Evolutionary conservation across 2,329 filamentous ascomycete genomes (phyloP).

Genomic region (Didymella keratinophila): DNA sequence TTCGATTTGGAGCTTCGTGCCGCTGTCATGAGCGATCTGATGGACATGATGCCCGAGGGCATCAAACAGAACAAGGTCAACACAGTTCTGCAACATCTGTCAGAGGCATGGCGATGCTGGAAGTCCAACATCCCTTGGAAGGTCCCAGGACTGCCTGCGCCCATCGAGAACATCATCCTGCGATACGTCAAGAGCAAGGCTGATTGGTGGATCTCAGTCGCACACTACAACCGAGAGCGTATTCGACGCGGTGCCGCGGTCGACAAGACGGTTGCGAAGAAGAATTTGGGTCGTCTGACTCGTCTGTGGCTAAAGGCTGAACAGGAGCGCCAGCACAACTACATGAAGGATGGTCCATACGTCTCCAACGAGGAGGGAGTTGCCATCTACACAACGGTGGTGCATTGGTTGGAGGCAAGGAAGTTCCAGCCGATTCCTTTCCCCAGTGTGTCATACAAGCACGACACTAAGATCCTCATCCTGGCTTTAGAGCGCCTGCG

Average conservation of each 20-base stretch:
- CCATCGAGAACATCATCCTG: conserved; percentile 98
- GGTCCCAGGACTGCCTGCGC: conserved; percentile 92
- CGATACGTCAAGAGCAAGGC: conserved; percentile 99
- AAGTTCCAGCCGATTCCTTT: conserved; percentile 99
- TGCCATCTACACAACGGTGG: conserved; percentile 97
- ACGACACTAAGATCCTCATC: conserved; percentile 98
- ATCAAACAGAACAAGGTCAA: conserved; percentile 99
- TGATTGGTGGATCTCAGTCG: conserved; percentile 99
- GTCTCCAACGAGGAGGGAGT: conserved; percentile 98
- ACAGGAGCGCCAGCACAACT: conserved; percentile 98
- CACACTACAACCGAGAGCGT: conserved; percentile 97
- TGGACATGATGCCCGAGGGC: conserved; percentile 99
- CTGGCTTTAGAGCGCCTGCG: conserved; percentile 90
- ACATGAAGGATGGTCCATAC: conserved; percentile 98
- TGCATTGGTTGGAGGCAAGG: conserved; percentile 97
- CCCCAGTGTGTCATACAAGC: conserved; percentile 98
- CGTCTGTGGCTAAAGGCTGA: conserved; percentile 97
- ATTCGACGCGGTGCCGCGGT: conserved; percentile 96
- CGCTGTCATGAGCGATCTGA: conserved; percentile 97
- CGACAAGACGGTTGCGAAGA: conserved; percentile 99
- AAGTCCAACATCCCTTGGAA: conserved; percentile 99
- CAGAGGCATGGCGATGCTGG: conserved; percentile 99
- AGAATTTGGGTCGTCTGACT: conserved; percentile 94
- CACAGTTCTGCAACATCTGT: conserved; percentile 94
- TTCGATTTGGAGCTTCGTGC: conserved; percentile 97